Base-by-base conservation (phyloP, 2,329 filamentous ascomycete genomes). In the Trichophyton benhamiae region DNA sequence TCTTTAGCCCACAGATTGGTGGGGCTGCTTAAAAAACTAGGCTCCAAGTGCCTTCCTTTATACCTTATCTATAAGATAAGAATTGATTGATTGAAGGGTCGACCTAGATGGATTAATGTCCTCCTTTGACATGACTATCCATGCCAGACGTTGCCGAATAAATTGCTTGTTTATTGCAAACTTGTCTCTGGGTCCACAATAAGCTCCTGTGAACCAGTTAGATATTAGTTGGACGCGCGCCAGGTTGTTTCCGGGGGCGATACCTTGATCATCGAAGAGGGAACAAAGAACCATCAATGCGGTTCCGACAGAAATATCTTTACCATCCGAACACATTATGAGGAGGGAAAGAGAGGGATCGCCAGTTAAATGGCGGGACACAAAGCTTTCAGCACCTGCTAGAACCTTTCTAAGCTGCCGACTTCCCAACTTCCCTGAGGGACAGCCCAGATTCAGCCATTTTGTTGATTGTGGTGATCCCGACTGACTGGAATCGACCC, bases 41-140 rank as follows among this genome's bases (percentile, higher is more conserved):
- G 22, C 22, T 25, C 22, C 22, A 25, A 25, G 22, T 25, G 22
- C 27, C 27, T 30, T 30, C 25, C 7, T n/a, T n/a, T 17, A 53
- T 22, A 15, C 22, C 13, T 70, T 68, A 65, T 76, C 72, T 84
- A 97, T 92, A 59, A 97, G 75, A 68, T 89, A 95, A 61, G 88
- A 88, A 73, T 97, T 96, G 3, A 97, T 87, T 66, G 89, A 92
- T 74, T 96, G 91, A 42, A 97, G 76, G 0, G 91, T 96, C 22
- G 88, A 82, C 41, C 94, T 80, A 64, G 86, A 91, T 0, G 92
- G 91, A 70, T 95, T 95, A 1, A 87, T 87, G 66, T 87, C 85
- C 0, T 91, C 87, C 70, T 87, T 86, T 0, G 83, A 83, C 3
- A 85, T 87, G 73, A 92, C 89, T 67, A 97, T 88, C 78, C 86